Conservation (phyloP, 208 protist genomes). For the Leishmania guyanensis region DNA sequence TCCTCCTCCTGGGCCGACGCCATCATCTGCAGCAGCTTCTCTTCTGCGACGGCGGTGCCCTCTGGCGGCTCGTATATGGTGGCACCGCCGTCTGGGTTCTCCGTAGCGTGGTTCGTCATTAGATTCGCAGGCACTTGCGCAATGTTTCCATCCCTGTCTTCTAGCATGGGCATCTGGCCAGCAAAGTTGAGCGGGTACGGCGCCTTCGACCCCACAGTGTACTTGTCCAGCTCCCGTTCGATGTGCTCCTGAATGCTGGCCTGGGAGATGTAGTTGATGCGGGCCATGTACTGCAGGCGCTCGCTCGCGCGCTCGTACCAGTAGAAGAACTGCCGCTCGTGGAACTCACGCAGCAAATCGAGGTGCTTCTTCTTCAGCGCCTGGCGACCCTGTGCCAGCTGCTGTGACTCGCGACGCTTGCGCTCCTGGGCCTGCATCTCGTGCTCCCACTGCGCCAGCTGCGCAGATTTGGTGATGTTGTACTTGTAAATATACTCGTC, state of each 20-base stretch:
- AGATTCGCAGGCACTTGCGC: slow-evolving; percentile 65
- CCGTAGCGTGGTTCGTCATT: slow-evolving; percentile 77
- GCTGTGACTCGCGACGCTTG: slow-evolving; percentile 71
- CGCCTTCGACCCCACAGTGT: slow-evolving; percentile 67
- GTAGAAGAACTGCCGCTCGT: slow-evolving; percentile 93
- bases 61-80: slow-evolving; percentile 72
- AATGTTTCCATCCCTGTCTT: slow-evolving; percentile 86
- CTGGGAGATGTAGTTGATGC: slow-evolving; percentile 85
- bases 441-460: slow-evolving; percentile 89
- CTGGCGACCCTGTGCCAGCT: slow-evolving; percentile 78
- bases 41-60: slow-evolving; percentile 55
- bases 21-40: slow-evolving; percentile 81
- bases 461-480: slow-evolving; percentile 91
- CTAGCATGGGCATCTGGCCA: slow-evolving; percentile 89
- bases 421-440: slow-evolving; percentile 92
- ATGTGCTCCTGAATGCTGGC: slow-evolving; percentile 79
- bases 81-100: slow-evolving; percentile 65
- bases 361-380: slow-evolving; percentile 90
- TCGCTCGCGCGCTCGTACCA: slow-evolving; percentile 93
- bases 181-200: slow-evolving; percentile 91
- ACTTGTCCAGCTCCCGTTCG: slow-evolving; percentile 90
- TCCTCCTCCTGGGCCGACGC: slow-evolving; percentile 84
- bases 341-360: slow-evolving; percentile 88
- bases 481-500: slow-evolving; percentile 95
- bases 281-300: slow-evolving; percentile 89